Base-by-base conservation (phyloP, 495 filamentous ascomycete species). In the Hypoxylon subgilvum region DNA sequence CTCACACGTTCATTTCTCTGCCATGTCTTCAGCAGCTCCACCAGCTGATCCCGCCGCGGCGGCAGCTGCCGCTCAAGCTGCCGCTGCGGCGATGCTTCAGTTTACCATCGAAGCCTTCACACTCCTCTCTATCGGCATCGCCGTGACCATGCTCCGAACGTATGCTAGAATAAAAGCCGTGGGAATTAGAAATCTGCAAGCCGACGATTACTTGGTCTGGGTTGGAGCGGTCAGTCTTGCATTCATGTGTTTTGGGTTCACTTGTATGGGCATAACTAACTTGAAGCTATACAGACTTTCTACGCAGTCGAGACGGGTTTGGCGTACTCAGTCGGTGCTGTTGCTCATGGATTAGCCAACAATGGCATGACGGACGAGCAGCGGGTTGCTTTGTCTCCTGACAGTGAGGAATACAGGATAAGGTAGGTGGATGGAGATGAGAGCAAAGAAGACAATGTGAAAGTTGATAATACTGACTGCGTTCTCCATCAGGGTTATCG, bases 321-420 rank as follows among this genome's bases (percentile, higher is more conserved):
- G 8, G 73, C 72, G 1, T 76, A 75, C 21, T 62, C 62, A 4
- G 70, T 74, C 21, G 76, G 70, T 16, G 61, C 67, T 46, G 74
- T 74, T 55, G 84, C 76, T 41, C 65, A 73, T 14, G 84, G 84
- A 1, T 73, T 87, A 22, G 82, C 83, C 22, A 87, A 87, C 63
- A 86, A 84, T 65, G 60, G 77, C 57, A 85, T 86, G 82, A 83
- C 82, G 3, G 76, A 80, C 30, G 75, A 74, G 14, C 60, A 82
- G 48, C 74, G 84, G 16, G 62, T 53, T 6, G 47, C 72, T 0
- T 68, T 86, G 6, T 68, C 70, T 8, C 74, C 79, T 1, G 52
- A 65, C n/a, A 77, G 76, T 10, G 50, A 69, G 6, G 83, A 86
- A 60, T 85, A 76, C 42, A 62, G 45, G 3, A 61, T 65, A 38